Conservation (phyloP, 257 asterid genomes). For the Gentiana macrophylla region DNA sequence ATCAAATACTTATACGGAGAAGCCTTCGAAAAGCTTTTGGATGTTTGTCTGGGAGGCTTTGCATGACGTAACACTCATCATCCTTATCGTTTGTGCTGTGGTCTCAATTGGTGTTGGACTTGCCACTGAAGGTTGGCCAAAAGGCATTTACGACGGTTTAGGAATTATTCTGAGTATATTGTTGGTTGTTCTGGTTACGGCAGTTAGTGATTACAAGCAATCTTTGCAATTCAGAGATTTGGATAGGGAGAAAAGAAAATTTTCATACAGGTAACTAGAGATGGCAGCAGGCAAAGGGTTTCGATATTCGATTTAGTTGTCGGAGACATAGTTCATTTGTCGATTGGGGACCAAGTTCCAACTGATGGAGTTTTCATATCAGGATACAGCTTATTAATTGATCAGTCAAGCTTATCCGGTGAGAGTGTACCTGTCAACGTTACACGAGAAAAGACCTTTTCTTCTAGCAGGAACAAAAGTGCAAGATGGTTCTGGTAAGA, state of each 20-base stretch:
- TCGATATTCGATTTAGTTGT: constrained; percentile 12
- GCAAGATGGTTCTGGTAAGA: constrained; percentile 9
- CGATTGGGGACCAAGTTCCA: constrained; percentile 16
- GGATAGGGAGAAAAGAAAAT: constrained; percentile 6
- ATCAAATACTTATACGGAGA: constrained; percentile 11
- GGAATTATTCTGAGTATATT: constrained; percentile 12
- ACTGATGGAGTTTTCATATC: constrained; percentile 13
- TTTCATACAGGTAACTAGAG: constrained; percentile 11
- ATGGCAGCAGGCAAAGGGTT: constrained; percentile 9
- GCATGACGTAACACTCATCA: constrained; percentile 8
- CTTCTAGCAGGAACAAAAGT: constrained; percentile 15
- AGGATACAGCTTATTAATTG: constrained; percentile 11
- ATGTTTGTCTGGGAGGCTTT: constrained; percentile 7
- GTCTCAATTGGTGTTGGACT: constrained; percentile 14
- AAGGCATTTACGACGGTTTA: constrained; percentile 17
- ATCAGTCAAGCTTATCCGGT: constrained; percentile 14
- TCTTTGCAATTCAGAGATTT: constrained; percentile 14
- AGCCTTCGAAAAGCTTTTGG: constrained; percentile 7
- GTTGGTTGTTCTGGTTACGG: constrained; percentile 9
- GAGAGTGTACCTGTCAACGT: constrained; percentile 13
- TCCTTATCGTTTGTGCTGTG: constrained; percentile 8
- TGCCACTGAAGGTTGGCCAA: constrained; percentile 5
- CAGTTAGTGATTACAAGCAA: constrained; percentile 14
- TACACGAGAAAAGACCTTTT: constrained; percentile 6
- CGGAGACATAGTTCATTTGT: constrained; percentile 14